These are phyloP conservation scores for Exophiala lecanii-corni DNA, from an alignment of 2,329 filamentous ascomycete species.

Conservation along the genomic window DNA sequence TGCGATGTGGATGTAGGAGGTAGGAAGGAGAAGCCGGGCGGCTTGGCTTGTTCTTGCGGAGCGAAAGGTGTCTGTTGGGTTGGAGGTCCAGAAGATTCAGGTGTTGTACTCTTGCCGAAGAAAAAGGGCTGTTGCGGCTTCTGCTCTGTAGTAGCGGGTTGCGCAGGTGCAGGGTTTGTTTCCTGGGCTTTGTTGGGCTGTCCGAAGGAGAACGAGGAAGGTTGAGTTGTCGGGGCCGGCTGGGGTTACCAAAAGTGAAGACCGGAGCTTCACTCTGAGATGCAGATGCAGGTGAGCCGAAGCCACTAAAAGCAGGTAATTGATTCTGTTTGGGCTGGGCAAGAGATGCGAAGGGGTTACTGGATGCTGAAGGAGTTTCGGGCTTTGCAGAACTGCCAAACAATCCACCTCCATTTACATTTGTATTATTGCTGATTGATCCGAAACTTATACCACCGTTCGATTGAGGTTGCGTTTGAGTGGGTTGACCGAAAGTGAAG, in stretches of 20 bases:
- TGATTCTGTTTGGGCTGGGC: background rate
- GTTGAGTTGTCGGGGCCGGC: conserved; percentile 8
- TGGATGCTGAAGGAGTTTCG: conserved; percentile 6
- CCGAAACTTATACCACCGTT: conserved; percentile 12
- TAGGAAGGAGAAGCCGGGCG: too few species aligned
- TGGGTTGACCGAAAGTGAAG: conserved; percentile 22
- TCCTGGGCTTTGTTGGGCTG: conserved; percentile 3
- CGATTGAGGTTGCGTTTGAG: conserved; percentile 12
- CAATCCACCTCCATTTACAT: conserved; percentile 10
- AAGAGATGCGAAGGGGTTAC: conserved; percentile 1
- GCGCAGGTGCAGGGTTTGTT: background rate
- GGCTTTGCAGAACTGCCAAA: conserved; percentile 12
- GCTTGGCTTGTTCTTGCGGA: too few species aligned
- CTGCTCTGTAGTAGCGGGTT: too few species aligned
- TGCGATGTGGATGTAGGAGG: too few species aligned
- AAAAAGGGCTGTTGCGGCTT: too few species aligned
- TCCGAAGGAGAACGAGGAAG: conserved; percentile 13
- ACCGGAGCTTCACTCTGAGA: conserved; percentile 5
- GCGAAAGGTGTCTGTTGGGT: too few species aligned
- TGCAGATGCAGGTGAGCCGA: conserved; percentile 12
- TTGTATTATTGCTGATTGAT: conserved; percentile 1
- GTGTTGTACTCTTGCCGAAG: too few species aligned
- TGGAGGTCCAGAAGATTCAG: too few species aligned
- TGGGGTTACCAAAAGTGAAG: conserved; percentile 11
- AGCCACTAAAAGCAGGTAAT: conserved; percentile 14